These are phyloP conservation scores for Ceratocystiopsis sp. DNA, from an alignment of 2,329 filamentous ascomycete genomes.

Conservation along the genomic window DNA sequence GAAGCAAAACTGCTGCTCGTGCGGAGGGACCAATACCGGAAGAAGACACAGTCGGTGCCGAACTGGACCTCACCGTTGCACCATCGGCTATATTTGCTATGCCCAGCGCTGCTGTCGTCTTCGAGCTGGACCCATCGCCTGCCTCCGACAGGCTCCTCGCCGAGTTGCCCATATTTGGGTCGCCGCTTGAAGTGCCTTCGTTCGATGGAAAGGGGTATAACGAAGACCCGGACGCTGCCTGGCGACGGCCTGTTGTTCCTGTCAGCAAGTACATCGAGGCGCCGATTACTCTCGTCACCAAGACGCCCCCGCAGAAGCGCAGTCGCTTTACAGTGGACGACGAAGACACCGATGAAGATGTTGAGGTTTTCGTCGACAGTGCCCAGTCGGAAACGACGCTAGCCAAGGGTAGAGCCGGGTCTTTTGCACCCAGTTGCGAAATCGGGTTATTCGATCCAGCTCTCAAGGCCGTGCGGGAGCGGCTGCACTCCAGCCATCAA, in stretches of 20 bases:
- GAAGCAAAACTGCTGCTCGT: too few relatives aligned
- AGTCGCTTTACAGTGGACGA: slow-evolving; percentile 71
- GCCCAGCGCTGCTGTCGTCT: slow-evolving; percentile 66
- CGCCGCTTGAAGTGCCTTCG: slow-evolving; percentile 41
- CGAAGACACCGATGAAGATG: slow-evolving; percentile 32
- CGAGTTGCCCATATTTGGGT: slow-evolving; percentile 66
- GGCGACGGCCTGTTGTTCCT: slow-evolving; percentile 62
- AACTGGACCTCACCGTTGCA: slow-evolving; percentile 30
- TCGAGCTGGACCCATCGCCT: slow-evolving; percentile 57
- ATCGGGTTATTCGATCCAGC: slow-evolving; percentile 82
- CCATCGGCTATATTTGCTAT: slow-evolving; percentile 72
- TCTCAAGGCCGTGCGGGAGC: slow-evolving; percentile 76
- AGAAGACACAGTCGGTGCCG: slow-evolving; percentile 13
- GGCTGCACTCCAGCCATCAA: slow-evolving; percentile 77
- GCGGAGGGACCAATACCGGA: too few relatives aligned
- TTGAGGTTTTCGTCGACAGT: slow-evolving; percentile 19
- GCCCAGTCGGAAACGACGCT: slow-evolving; percentile 2
- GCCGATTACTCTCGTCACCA: slow-evolving; percentile 52
- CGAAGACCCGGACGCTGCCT: slow-evolving; percentile 49
- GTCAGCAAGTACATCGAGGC: slow-evolving; percentile 78
- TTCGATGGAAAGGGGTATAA: slow-evolving; percentile 36
- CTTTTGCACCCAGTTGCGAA: not conserved
- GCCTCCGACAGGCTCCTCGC: slow-evolving; percentile 60
- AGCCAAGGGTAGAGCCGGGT: not conserved
- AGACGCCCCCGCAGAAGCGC: slow-evolving; percentile 52